Percentiles rank a stretch among this genome's conserved stretches.
These are phyloP conservation scores for Penicillium sp. DNA, from an alignment of 2,329 filamentous ascomycete species.

Conservation along the genomic window DNA sequence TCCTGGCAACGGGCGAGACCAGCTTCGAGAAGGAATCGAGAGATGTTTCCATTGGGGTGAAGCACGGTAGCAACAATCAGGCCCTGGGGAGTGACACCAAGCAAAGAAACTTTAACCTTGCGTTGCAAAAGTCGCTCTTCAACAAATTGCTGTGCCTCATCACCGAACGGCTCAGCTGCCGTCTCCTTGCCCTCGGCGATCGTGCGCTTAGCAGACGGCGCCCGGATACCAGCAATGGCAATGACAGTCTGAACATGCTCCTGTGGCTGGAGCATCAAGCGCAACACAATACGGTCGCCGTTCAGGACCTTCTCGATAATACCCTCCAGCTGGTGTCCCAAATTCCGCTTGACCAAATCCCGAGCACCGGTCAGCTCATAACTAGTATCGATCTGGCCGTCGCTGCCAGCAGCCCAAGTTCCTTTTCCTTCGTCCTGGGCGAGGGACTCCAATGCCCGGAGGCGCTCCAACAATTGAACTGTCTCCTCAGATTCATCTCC, in stretches of 20 bases:
- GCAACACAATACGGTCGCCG: conserved; percentile 83
- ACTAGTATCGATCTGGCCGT: conserved; percentile 68
- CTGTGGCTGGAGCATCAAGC: conserved; percentile 74
- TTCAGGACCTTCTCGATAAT: conserved; percentile 89
- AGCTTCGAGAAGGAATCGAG: conserved; percentile 82
- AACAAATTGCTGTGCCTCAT: conserved; percentile 84
- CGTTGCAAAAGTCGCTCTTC: conserved; percentile 84
- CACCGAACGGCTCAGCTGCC: conserved; percentile 82
- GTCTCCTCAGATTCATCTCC: conserved; percentile 83
- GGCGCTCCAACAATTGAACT: conserved; percentile 67
- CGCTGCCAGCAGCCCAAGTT: conserved; percentile 68
- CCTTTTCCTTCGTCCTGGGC: conserved; percentile 79
- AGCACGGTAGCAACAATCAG: conserved; percentile 85
- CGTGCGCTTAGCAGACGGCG: conserved; percentile 83
- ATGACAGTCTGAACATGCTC: conserved; percentile 88
- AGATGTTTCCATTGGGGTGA: conserved; percentile 90
- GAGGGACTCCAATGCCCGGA: conserved; percentile 72
- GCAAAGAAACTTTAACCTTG: conserved; percentile 74
- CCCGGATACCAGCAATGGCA: conserved; percentile 82
- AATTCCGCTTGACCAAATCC: conserved; percentile 75
- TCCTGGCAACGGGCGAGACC: conserved; percentile 92
- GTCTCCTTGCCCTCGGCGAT: conserved; percentile 80
- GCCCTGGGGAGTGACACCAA: conserved; percentile 85
- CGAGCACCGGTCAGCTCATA: conserved; percentile 78
- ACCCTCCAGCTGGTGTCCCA: conserved; percentile 79